A percentile compares a stretch with the other conserved stretches of the same genome.
phyloP scores from a whole-genome alignment of 2,329 filamentous ascomycete genomes.

The Graphiopsis chlorocephala region DNA sequence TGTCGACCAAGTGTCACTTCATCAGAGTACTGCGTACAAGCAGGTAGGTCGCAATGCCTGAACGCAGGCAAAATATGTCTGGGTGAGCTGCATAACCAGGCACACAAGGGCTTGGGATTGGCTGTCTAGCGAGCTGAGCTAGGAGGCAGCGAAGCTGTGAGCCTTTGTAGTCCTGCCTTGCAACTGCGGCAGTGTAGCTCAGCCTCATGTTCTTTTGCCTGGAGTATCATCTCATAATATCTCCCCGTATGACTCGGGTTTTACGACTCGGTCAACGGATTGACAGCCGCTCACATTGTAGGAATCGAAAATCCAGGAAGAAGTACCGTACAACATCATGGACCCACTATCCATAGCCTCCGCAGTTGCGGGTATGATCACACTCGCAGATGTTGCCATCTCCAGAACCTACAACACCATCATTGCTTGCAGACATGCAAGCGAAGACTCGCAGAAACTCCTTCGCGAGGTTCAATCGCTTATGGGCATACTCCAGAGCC shows the following conservation, averaged over 20 bases:
- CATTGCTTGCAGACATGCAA: slow-evolving; percentile 5
- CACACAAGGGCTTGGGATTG: neutral
- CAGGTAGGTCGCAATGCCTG: neutral
- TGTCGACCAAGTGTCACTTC: too few species aligned
- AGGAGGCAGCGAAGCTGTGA: neutral
- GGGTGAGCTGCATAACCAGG: neutral
- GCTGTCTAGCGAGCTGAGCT: neutral
- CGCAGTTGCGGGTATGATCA: neutral
- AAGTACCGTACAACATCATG: neutral
- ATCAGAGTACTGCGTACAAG: neutral
- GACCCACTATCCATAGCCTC: neutral
- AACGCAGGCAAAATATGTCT: neutral
- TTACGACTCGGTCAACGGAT: too few species aligned
- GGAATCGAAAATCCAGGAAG: neutral
- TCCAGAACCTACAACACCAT: slow-evolving; percentile 3
- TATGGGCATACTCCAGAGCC: neutral
- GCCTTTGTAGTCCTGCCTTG: neutral
- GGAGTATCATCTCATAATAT: neutral
- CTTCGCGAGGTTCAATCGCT: slow-evolving; percentile 1
- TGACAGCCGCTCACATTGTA: neutral
- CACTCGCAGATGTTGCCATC: neutral
- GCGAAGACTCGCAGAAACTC: neutral
- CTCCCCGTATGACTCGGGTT: too few species aligned
- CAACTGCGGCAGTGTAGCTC: neutral
- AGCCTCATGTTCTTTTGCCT: neutral